These are phyloP conservation scores for Vigna trinervia DNA, from an alignment of 306 rosid species.

Conservation along the genomic window DNA sequence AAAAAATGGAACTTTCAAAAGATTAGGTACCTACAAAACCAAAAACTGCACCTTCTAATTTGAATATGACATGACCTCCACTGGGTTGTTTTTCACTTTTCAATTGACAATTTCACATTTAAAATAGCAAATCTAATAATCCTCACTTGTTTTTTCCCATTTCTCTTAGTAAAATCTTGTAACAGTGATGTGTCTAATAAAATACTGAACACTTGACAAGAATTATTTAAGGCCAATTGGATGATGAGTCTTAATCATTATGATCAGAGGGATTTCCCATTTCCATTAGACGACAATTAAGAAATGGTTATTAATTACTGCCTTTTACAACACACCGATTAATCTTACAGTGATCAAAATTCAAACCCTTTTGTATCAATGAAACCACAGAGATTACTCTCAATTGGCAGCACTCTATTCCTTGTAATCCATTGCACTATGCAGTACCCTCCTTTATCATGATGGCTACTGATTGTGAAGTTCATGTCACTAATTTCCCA, in stretches of 20 bases:
- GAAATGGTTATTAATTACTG: constrained; percentile 25
- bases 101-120: constrained; percentile 28
- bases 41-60: constrained; percentile 33
- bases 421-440: constrained; percentile 41
- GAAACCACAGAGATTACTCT: constrained; percentile 18
- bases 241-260: constrained; percentile 2
- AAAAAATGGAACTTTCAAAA: constrained; percentile 35
- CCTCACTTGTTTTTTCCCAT: constrained; percentile 22
- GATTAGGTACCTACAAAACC: constrained; percentile 48
- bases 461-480: constrained; percentile 57
- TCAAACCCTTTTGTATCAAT: constrained; percentile 20
- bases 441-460: constrained; percentile 46
- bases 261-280: constrained; percentile 22
- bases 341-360: constrained; percentile 27
- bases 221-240: constrained; percentile 30
- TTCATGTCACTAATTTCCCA: constrained; percentile 51
- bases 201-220: constrained; percentile 10
- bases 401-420: constrained; percentile 29
- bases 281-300: constrained; percentile 14
- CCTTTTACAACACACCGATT: constrained; percentile 27
- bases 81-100: constrained; percentile 10
- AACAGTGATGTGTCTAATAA: constrained; percentile 1
- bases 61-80: constrained; percentile 20
- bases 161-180: constrained; percentile 32
- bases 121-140: constrained; percentile 12